Evolutionary conservation across 768 basidiomycete genomes (phyloP).

Genomic region (Punctularia strigosozonata): DNA sequence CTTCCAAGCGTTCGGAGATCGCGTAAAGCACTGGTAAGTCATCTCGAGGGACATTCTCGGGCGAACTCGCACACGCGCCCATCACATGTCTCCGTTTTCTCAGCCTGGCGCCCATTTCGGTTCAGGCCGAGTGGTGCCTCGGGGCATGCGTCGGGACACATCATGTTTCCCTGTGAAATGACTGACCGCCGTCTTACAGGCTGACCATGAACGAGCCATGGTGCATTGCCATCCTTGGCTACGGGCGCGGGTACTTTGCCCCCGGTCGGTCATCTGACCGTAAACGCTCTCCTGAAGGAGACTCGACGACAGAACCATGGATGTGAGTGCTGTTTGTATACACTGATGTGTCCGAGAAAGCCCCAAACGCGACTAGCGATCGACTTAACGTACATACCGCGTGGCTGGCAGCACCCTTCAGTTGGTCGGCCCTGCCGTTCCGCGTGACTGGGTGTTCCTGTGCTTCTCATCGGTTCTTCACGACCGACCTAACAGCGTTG

Average conservation of each 20-base stretch:
- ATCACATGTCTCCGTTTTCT: too few species aligned
- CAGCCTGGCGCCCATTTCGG: too few species aligned
- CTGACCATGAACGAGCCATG: conserved; percentile 39
- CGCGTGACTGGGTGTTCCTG: too few species aligned
- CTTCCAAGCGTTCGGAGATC: conserved; percentile 34
- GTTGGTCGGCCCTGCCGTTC: conserved; percentile 2
- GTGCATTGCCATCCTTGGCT: conserved; percentile 28
- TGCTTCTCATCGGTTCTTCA: too few species aligned
- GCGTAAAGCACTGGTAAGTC: conserved; percentile 34
- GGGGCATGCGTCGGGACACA: too few species aligned
- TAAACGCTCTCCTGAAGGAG: conserved; percentile 41
- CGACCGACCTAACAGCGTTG: too few species aligned
- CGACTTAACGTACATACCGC: too few species aligned
- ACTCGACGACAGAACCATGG: conserved; percentile 60
- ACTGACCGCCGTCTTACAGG: conserved; percentile 9
- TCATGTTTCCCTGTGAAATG: too few species aligned
- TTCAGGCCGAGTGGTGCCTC: too few species aligned
- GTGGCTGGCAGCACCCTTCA: too few species aligned
- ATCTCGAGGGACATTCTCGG: not conserved
- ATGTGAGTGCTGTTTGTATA: conserved; percentile 25
- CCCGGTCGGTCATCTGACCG: conserved; percentile 33
- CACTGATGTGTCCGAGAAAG: conserved; percentile 10
- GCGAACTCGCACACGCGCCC: not conserved
- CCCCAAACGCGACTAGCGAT: too few species aligned
- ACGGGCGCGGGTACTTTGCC: conserved; percentile 29